phyloP scores from a whole-genome alignment of 2,329 filamentous ascomycete species.

The Madurella fahalii region DNA sequence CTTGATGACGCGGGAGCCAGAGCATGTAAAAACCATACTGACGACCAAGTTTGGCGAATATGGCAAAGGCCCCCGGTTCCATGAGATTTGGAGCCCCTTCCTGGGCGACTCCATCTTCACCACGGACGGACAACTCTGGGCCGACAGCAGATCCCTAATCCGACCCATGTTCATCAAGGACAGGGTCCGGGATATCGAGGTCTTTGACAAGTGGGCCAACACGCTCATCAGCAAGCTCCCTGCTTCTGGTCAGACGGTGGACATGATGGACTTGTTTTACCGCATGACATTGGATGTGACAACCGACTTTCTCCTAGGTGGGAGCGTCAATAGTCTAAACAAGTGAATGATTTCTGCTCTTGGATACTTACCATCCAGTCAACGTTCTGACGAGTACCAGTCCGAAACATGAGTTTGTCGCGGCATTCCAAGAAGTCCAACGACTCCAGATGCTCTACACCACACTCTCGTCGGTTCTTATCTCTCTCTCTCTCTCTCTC shows the following conservation, averaged over 20 bases:
- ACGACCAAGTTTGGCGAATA: constrained; percentile 55
- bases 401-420: constrained; percentile 57
- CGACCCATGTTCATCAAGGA: constrained; percentile 50
- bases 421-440: constrained; percentile 68
- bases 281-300: constrained; percentile 63
- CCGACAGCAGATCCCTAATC: constrained; percentile 49
- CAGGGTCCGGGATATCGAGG: constrained; percentile 46
- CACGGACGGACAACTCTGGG: constrained; percentile 50
- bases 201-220: constrained; percentile 57
- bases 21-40: constrained; percentile 55
- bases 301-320: constrained; percentile 64
- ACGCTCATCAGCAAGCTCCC: constrained; percentile 58
- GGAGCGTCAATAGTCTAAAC: constrained; percentile 46
- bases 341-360: constrained; percentile 29
- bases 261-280: constrained; percentile 62
- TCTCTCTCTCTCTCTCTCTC: constrained; percentile 17
- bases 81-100: constrained; percentile 41
- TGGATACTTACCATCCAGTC: background rate
- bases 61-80: constrained; percentile 42
- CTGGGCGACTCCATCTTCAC: constrained; percentile 56
- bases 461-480: constrained; percentile 33
- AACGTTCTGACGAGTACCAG: constrained; percentile 28
- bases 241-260: constrained; percentile 48
- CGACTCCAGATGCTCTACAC: constrained; percentile 61
- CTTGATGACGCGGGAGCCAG: constrained; percentile 49